Percentiles rank a stretch among this genome's conserved stretches.
phyloP scores from a whole-genome alignment of 805 yeast genomes.

The Candida qinlingensis region DNA sequence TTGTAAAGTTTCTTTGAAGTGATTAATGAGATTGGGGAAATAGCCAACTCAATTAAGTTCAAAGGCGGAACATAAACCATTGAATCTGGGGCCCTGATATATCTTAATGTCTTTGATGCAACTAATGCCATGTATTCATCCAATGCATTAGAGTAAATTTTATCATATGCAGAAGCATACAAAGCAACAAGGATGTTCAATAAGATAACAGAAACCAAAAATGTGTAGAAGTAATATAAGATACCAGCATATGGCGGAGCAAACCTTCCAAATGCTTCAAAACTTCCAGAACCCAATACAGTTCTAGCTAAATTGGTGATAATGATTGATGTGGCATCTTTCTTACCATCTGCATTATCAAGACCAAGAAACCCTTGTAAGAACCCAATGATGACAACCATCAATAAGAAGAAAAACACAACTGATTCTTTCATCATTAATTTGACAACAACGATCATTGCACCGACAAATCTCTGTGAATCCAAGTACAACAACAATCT shows the following conservation, averaged over 20 bases:
- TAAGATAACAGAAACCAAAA: constrained; percentile 67
- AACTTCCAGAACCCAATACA: constrained; percentile 69
- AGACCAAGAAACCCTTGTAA: constrained; percentile 83
- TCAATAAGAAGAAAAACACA: constrained; percentile 71
- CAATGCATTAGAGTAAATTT: constrained; percentile 74
- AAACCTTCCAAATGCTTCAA: constrained; percentile 61
- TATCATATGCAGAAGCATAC: constrained; percentile 78
- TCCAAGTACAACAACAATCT: constrained; percentile 72
- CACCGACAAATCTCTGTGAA: constrained; percentile 77
- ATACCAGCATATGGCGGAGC: constrained; percentile 85
- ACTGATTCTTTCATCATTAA: constrained; percentile 84
- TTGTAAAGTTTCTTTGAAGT: constrained; percentile 30
- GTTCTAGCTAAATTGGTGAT: constrained; percentile 63
- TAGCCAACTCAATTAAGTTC: constrained; percentile 60
- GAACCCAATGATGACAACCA: constrained; percentile 71
- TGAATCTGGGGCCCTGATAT: constrained; percentile 84
- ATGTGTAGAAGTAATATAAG: constrained; percentile 71
- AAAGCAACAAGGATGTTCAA: constrained; percentile 82
- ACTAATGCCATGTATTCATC: constrained; percentile 82
- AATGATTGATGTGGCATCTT: constrained; percentile 66
- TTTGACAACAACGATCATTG: constrained; percentile 79
- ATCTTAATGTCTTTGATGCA: constrained; percentile 78
- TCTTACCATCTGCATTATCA: constrained; percentile 81
- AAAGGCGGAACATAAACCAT: constrained; percentile 83
- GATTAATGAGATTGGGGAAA: constrained; percentile 41